Conservation (phyloP, 257 asterid genomes). For the Ehretia macrophylla region DNA sequence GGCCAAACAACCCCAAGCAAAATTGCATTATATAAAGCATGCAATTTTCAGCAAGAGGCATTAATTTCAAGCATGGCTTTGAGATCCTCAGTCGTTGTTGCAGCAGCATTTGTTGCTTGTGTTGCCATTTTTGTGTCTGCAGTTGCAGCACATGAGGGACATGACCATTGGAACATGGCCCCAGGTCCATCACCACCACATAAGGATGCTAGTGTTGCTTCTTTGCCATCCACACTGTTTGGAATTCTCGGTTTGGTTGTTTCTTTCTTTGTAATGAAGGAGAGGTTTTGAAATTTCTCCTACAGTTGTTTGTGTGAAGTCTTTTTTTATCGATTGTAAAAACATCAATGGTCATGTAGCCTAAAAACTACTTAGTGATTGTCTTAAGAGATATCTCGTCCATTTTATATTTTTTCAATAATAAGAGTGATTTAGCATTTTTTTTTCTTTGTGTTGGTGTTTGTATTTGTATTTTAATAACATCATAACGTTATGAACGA, state of each 20-base stretch:
- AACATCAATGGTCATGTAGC: no score
- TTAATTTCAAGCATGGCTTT: conserved; percentile 9
- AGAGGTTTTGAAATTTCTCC: conserved; percentile 28
- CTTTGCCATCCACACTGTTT: conserved; percentile 24
- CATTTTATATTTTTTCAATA: no score
- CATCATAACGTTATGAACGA: no score
- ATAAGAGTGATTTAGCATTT: no score
- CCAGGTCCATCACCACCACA: conserved; percentile 11
- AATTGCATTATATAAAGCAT: neutral
- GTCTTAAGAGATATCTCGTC: no score
- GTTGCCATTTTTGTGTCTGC: conserved; percentile 10
- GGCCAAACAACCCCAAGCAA: neutral
- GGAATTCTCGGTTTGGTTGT: conserved; percentile 26
- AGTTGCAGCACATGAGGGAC: conserved; percentile 18
- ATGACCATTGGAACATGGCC: conserved; percentile 22
- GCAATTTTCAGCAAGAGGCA: no score
- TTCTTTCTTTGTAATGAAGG: conserved; percentile 27
- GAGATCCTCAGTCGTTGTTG: neutral
- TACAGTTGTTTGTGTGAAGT: neutral
- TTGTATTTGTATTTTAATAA: no score
- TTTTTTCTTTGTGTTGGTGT: no score
- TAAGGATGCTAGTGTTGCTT: conserved; percentile 3
- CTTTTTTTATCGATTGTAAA: neutral
- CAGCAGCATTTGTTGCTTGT: neutral
- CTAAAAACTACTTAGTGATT: neutral